Conservation (phyloP, 345 rosid genomes). For the Orychophragmus violaceus region DNA sequence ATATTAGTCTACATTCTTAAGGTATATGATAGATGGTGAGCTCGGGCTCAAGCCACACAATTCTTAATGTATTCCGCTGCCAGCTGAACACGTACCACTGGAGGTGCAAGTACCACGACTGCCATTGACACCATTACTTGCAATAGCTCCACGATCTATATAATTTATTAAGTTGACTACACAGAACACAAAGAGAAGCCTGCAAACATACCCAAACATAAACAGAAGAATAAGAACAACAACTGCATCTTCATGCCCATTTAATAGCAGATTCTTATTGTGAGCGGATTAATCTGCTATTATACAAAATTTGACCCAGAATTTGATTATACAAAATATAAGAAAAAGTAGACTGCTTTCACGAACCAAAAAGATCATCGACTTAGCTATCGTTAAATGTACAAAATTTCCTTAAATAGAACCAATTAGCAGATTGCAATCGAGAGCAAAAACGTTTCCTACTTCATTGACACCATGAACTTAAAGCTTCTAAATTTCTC, state of each 20-base stretch:
- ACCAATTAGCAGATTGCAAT: background rate
- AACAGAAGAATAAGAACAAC: background rate
- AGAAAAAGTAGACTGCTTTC: background rate
- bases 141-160: conserved; percentile 89
- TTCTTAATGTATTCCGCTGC: conserved; percentile 90
- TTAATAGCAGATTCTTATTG: conserved; percentile 1
- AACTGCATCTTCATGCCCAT: too few relatives aligned
- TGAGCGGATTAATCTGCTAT: too few relatives aligned
- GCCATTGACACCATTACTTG: conserved; percentile 97
- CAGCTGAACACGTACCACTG: conserved; percentile 66
- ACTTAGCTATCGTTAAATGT: background rate
- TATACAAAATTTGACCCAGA: background rate
- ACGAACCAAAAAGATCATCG: background rate
- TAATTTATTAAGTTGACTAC: conserved; percentile 76
- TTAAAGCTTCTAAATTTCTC: conserved; percentile 3
- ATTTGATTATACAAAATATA: background rate
- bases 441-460: background rate
- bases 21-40: background rate
- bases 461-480: background rate
- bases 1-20: background rate
- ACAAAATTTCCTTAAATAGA: background rate
- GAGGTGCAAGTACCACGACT: conserved; percentile 54
- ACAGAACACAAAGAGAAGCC: conserved; percentile 79
- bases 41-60: background rate
- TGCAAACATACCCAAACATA: conserved; percentile 31